Conservation (phyloP, 345 rosid genomes). For the Bretschneidera sinensis region DNA sequence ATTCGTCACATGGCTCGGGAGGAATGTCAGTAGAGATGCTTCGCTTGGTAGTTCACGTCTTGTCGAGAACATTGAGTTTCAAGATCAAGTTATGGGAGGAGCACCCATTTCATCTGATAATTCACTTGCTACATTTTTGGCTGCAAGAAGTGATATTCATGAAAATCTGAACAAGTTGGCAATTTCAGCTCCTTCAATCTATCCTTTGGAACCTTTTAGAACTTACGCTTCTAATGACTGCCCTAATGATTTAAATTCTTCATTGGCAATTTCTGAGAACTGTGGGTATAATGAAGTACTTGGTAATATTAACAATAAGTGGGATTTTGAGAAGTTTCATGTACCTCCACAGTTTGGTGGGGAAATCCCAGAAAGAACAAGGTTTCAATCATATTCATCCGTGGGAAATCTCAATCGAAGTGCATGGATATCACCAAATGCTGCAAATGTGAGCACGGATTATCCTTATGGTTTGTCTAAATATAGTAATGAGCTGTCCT, state of each 20-base stretch:
- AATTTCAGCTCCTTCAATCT: slow-evolving; percentile 21
- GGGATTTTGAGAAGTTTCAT: slow-evolving; percentile 28
- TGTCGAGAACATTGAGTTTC: slow-evolving; percentile 18
- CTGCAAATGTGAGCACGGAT: slow-evolving; percentile 25
- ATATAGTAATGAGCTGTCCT: slow-evolving; percentile 54
- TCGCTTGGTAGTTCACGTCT: slow-evolving; percentile 15
- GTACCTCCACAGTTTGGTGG: slow-evolving; percentile 32
- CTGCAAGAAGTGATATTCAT: slow-evolving; percentile 34
- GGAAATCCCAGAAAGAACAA: slow-evolving; percentile 28
- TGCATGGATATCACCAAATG: slow-evolving; percentile 38
- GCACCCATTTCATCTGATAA: slow-evolving; percentile 27
- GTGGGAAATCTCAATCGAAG: slow-evolving; percentile 31
- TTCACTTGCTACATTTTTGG: slow-evolving; percentile 28
- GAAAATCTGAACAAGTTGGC: slow-evolving; percentile 27
- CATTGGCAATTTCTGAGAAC: slow-evolving; percentile 25
- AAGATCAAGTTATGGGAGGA: slow-evolving; percentile 35
- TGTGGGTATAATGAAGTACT: slow-evolving; percentile 29
- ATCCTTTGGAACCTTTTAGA: slow-evolving; percentile 32
- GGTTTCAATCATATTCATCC: slow-evolving; percentile 37
- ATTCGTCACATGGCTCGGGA: slow-evolving; percentile 23
- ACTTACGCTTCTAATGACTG: slow-evolving; percentile 21
- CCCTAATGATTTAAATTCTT: slow-evolving; percentile 26
- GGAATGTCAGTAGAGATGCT: slow-evolving; percentile 19
- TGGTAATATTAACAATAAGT: slow-evolving; percentile 25
- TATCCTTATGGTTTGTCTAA: slow-evolving; percentile 28